Base-by-base conservation (phyloP, 306 rosid genomes). In the Prosopis cineraria region DNA sequence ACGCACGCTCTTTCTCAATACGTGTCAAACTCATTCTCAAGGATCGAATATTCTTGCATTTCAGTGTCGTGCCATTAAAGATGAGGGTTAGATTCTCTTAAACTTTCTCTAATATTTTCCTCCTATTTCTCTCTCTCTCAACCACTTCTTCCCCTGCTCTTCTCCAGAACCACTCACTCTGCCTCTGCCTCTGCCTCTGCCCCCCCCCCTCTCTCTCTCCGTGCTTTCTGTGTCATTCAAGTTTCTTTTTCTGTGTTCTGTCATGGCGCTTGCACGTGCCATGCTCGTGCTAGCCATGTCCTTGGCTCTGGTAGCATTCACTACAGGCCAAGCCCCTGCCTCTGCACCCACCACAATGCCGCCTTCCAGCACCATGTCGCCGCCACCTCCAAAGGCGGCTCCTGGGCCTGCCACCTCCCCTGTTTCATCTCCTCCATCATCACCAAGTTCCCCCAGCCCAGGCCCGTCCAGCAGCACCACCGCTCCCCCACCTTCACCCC, bases 251-350 rank as follows among this genome's bases (percentile, higher is more conserved):
- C 22, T 47, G 12, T 43, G 12, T 43, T 31, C 16, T 72, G 79
- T 72, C 73, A 88, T 88, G 91, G 89, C 83, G 41, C 66, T 66
- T 73, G 10, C 84, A 39, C 80, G 79, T 72, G 84, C 85, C 87
- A 70, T 73, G 85, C 84, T 84, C 58, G 20, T 77, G 76, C 78
- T 88, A 33, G 12, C 69, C 37, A 14, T 86, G 79, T 76, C 79
- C 56, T 41, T 86, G 16, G 31, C 83, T 52, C 66, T 88, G 10
- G 60, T 85, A 20, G 39, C 86, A 37, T 56, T 81, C 6, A 83
- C 91, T 77, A 22, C 40, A 2, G 78, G 79, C 58, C 87, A 89
- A 72, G 47, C 78, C 31, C 90, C 88, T 22, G 41, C 82, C 14
- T 13, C 66, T 7, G 79, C 88, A 53, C 86, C 90, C 29, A 58